Evolutionary conservation across 768 basidiomycete species (phyloP).

Genomic region (Boletus speciosus): DNA sequence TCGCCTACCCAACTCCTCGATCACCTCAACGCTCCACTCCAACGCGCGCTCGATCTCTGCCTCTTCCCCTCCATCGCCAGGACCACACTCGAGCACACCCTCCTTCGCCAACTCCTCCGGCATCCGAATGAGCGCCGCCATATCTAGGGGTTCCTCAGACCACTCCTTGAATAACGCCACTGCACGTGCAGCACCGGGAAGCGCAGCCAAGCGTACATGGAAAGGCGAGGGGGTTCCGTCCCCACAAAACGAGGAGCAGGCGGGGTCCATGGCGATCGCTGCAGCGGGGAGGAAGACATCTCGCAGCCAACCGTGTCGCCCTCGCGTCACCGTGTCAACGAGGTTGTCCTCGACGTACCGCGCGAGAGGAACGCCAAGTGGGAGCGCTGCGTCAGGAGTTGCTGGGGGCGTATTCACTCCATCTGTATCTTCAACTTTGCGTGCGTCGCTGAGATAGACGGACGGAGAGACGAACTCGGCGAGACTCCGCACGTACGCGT

Average conservation of each 20-base stretch:
- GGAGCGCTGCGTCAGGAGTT: not conserved
- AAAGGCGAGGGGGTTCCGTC: not conserved
- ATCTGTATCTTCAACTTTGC: not conserved
- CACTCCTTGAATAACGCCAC: conserved; percentile 3
- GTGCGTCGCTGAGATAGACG: conserved; percentile 2
- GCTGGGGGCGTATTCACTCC: not conserved
- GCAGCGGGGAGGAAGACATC: conserved; percentile 20
- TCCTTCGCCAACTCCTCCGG: conserved; percentile 39
- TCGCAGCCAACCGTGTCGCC: conserved; percentile 37
- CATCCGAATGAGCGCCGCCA: conserved; percentile 39
- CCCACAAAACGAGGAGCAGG: not conserved
- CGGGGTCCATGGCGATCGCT: not conserved
- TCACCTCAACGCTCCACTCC: conserved; percentile 51
- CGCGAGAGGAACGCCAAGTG: conserved; percentile 35
- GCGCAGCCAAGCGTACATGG: conserved; percentile 7
- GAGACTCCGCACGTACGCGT: conserved; percentile 72
- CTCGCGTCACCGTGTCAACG: conserved; percentile 39
- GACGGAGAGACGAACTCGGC: conserved; percentile 60
- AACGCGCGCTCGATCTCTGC: conserved; percentile 39
- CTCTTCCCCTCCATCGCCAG: conserved; percentile 27
- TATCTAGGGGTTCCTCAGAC: conserved; percentile 34
- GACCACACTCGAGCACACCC: conserved; percentile 25
- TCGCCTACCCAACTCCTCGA: conserved; percentile 37
- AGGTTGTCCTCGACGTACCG: conserved; percentile 40
- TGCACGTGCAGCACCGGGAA: conserved; percentile 11